A percentile compares a stretch with the other conserved stretches of the same genome.
phyloP scores from a whole-genome alignment of 495 filamentous ascomycete genomes.

The Podospora pseudocomata region DNA sequence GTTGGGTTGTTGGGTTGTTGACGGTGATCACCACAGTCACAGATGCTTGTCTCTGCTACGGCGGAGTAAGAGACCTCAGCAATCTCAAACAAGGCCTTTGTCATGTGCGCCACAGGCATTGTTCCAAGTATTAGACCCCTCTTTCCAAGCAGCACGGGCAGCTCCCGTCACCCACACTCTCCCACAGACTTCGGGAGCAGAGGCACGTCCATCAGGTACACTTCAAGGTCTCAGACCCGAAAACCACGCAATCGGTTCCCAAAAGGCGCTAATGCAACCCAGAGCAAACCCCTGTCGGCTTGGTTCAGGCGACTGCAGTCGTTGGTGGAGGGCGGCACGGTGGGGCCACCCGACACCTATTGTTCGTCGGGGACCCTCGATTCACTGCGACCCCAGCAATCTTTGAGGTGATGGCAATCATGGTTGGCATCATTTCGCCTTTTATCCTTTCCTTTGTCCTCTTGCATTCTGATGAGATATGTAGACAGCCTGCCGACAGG shows the following conservation, averaged over 20 bases:
- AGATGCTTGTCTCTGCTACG: too few species aligned
- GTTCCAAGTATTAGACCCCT: neutral
- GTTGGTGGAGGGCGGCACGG: neutral
- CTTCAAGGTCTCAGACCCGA: neutral
- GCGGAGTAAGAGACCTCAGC: neutral
- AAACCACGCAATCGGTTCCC: slow-evolving; percentile 21
- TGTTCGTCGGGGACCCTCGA: neutral
- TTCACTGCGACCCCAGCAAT: neutral
- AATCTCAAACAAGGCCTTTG: neutral
- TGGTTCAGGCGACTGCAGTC: neutral
- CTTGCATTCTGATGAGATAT: neutral
- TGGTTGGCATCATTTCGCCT: neutral
- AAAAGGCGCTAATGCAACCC: slow-evolving; percentile 17
- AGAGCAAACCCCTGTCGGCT: slow-evolving; percentile 9
- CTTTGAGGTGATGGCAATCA: neutral
- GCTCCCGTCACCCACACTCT: neutral
- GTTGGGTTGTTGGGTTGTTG: too few species aligned
- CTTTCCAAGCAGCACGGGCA: neutral
- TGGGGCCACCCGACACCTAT: neutral
- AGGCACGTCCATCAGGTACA: neutral
- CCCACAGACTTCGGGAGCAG: too few species aligned
- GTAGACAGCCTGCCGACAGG: neutral
- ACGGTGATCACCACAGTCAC: too few species aligned
- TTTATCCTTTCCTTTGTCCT: neutral
- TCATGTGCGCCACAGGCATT: neutral